These are phyloP conservation scores for Taphrina flavorubra DNA, from an alignment of 1,139 yeast genomes.

Conservation along the genomic window DNA sequence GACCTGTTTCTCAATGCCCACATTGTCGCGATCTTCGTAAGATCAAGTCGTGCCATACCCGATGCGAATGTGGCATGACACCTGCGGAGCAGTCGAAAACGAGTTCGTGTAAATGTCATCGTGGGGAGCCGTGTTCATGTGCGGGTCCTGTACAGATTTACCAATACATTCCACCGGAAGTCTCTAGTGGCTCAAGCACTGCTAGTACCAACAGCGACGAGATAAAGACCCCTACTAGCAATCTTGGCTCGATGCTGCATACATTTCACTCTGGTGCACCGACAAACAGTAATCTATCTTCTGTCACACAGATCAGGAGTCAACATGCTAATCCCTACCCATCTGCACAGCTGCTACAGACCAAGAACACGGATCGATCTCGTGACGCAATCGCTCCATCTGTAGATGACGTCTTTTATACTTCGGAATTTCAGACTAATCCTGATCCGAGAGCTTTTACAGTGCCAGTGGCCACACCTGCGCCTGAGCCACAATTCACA, in stretches of 20 bases:
- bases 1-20: slow-evolving; percentile 60
- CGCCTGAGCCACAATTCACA: not conserved
- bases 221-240: slow-evolving; percentile 8
- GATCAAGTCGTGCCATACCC: slow-evolving; percentile 56
- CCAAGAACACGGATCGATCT: not conserved
- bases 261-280: slow-evolving; percentile 11
- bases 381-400: too few relatives aligned
- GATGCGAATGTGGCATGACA: slow-evolving; percentile 69
- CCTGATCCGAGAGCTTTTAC: not conserved
- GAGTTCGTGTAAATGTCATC: slow-evolving; percentile 26
- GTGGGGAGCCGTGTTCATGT: slow-evolving; percentile 36
- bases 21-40: slow-evolving; percentile 43
- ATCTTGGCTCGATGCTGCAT: slow-evolving; percentile 23
- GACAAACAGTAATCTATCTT: not conserved
- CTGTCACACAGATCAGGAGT: slow-evolving; percentile 17
- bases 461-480: not conserved
- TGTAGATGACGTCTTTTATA: not conserved
- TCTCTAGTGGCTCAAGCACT: slow-evolving; percentile 10
- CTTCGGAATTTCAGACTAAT: too few relatives aligned
- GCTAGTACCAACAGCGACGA: slow-evolving; percentile 17
- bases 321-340: slow-evolving; percentile 21
- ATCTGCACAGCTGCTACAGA: slow-evolving; percentile 5
- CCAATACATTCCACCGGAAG: slow-evolving; percentile 28
- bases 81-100: slow-evolving; percentile 22
- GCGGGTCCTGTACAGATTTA: slow-evolving; percentile 36